Evolutionary conservation across 2,329 filamentous ascomycete genomes (phyloP), one percentile per base, ranked within the genome.

Genomic region (Fragosphaeria purpurea): DNA sequence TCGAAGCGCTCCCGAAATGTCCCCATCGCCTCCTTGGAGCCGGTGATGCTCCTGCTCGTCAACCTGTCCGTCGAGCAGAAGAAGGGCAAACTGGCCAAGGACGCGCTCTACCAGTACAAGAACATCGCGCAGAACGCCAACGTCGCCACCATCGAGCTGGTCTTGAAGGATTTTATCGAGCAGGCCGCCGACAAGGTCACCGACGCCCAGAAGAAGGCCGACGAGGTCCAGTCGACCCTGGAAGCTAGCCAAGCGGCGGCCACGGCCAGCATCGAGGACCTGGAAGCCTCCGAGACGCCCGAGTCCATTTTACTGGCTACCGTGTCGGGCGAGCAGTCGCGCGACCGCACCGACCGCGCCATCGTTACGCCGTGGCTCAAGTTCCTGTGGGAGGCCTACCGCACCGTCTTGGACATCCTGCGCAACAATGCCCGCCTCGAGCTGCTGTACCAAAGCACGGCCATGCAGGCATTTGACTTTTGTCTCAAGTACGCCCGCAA

Each of bases 91-190:
- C 80, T 93, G 55, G 93, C 91, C 69, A 98, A 98, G 79, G 93
- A 98, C 74, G 93, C 93, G 55, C 79, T 98, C 46, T 98, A 97
- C 70, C 93, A 96, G 70, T 98, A 98, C 80, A 98, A 98, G 79
- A 98, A 98, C 70, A 97, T 96, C 60, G 91, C 90, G 50, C 93
- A 98, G 70, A 98, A 98, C 74, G 95, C 91, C 61, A 97, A 97
- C 67, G 89, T 98, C 59, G 89, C 82, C 61, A 98, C 93, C 55
- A 98, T 98, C 67, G 93, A 97, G 83, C 76, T 95, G 60, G 93
- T 98, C 59, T 80, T 98, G 62, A 95, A 95, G 73, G 90, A 86
- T 68, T 98, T 98, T 72, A 96, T 98, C 72, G 88, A 97, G 70
- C 80, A 97, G 58, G 91, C 93, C 60, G 91, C 95, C 67, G 80